Conservation (phyloP, 2,329 filamentous ascomycete species). For the Ciborinia camelliae region DNA sequence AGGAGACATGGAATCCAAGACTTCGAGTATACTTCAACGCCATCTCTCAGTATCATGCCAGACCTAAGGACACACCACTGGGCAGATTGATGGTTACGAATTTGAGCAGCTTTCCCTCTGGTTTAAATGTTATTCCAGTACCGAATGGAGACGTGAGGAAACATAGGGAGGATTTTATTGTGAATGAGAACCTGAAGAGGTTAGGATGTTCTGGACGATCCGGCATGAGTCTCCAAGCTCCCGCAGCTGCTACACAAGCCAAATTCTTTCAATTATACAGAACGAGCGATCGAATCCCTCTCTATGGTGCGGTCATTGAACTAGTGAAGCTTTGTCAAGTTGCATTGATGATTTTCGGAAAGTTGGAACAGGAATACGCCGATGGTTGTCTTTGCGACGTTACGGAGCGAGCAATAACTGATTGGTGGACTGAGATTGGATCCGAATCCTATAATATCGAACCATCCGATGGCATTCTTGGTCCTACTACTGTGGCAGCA, state of each 20-base stretch:
- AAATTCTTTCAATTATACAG: conserved; percentile 92
- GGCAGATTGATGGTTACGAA: conserved; percentile 94
- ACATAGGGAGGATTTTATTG: conserved; percentile 80
- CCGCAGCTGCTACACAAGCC: conserved; percentile 76
- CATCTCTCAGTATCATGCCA: conserved; percentile 79
- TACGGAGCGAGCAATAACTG: conserved; percentile 82
- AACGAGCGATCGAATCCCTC: conserved; percentile 75
- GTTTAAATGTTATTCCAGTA: conserved; percentile 85
- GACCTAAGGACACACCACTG: conserved; percentile 74
- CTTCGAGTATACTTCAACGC: conserved; percentile 83
- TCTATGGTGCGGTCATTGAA: conserved; percentile 78
- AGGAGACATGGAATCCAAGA: conserved; percentile 73
- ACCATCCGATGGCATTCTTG: conserved; percentile 86
- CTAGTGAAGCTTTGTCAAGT: conserved; percentile 89
- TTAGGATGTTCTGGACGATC: conserved; percentile 88
- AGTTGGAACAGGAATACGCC: conserved; percentile 81
- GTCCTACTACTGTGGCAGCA: conserved; percentile 85
- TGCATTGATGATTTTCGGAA: conserved; percentile 82
- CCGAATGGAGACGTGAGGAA: conserved; percentile 80
- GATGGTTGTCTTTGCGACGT: conserved; percentile 91
- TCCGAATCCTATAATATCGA: conserved; percentile 90
- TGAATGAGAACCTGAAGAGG: conserved; percentile 92
- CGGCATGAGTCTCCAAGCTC: conserved; percentile 74
- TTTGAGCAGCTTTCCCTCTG: conserved; percentile 85
- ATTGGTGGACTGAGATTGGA: conserved; percentile 96